Conservation (phyloP, 1,139 yeast genomes). For the Arxiozyma slooffiae region DNA sequence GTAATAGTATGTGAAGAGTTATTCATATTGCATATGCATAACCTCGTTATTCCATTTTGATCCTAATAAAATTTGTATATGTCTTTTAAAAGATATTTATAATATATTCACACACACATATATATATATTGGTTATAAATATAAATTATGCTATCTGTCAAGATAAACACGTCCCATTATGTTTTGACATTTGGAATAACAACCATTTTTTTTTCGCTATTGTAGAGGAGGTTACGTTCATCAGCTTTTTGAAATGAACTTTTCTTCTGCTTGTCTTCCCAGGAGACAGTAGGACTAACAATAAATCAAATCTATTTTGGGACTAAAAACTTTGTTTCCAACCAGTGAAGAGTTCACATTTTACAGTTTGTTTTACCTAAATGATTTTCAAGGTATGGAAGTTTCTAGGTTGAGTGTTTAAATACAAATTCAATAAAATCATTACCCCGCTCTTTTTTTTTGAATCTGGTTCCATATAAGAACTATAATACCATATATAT, state of each 20-base stretch:
- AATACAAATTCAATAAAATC: conserved; percentile 17
- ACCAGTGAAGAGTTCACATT: conserved; percentile 91
- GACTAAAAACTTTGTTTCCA: conserved; percentile 93
- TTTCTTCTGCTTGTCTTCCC: conserved; percentile 18
- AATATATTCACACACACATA: not conserved
- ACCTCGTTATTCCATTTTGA: not conserved
- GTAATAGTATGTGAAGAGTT: conserved; percentile 44
- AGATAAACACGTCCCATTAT: not conserved
- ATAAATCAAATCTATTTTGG: conserved; percentile 72
- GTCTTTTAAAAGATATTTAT: not conserved
- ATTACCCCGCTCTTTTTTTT: conserved; percentile 10
- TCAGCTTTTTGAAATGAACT: conserved; percentile 11
- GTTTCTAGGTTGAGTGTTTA: conserved; percentile 9
- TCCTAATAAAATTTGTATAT: not conserved
- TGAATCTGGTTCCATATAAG: conserved; percentile 15
- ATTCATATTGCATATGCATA: conserved; percentile 15
- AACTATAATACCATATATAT: conserved; percentile 32
- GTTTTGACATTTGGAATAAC: conserved; percentile 2
- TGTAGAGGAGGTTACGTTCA: conserved; percentile 8
- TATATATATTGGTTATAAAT: not conserved
- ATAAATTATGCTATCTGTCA: not conserved
- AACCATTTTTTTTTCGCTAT: conserved; percentile 3
- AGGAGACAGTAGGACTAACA: conserved; percentile 30
- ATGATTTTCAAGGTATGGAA: conserved; percentile 26
- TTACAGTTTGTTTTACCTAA: conserved; percentile 46